Evolutionary conservation across 1,284 basidiomycete genomes (phyloP), one percentile per base, ranked within the genome.

Genomic region (Cutaneotrichosporon daszewskae): DNA sequence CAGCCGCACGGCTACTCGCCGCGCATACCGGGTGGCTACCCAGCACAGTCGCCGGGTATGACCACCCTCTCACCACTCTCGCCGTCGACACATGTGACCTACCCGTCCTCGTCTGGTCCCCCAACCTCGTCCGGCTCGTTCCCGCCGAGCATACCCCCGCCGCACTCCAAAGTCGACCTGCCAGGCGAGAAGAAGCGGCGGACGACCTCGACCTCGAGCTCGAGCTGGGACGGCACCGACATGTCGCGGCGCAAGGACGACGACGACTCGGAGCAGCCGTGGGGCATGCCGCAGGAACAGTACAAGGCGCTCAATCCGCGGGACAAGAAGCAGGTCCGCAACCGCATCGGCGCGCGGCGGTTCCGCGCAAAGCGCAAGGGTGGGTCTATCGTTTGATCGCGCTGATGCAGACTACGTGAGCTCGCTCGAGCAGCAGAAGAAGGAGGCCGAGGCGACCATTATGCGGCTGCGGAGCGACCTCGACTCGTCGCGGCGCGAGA

Each of bases 301-400:
- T 69, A 69, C 47, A 62, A 62, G 43, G 59, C 59, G 10, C 45
- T 69, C 31, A 62, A 57, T 29, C 60, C 64, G 4, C 55, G 54
- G 17, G 66, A 66, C 35, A 69, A 69, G 57, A 67, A 69, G 44
- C 63, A 69, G 39, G 60, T 69, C 10, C 52, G 66, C 43, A 69
- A 66, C 39, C 51, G 59, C 38, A 62, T 67, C 28, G 66, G 66
- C 5, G 66, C 66, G 1, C 36, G 62, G 24, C 36, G 61, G 31
- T 69, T 69, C 53, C 49, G 66, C 11, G 65, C 64, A 4, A 69
- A 67, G 45, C 51, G 64, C n/a, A 69, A 69, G 39, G 59, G 65
- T 66, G 42, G 48, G 66, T 56, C 9, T 10, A n/a, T 20, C 20
- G 10, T 14, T 12, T 7, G 18, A 20, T 11, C 3, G 18, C 12